These are phyloP conservation scores for Coemansia sp. DNA, from an alignment of 192 early-diverging fungal species.

Conservation along the genomic window DNA sequence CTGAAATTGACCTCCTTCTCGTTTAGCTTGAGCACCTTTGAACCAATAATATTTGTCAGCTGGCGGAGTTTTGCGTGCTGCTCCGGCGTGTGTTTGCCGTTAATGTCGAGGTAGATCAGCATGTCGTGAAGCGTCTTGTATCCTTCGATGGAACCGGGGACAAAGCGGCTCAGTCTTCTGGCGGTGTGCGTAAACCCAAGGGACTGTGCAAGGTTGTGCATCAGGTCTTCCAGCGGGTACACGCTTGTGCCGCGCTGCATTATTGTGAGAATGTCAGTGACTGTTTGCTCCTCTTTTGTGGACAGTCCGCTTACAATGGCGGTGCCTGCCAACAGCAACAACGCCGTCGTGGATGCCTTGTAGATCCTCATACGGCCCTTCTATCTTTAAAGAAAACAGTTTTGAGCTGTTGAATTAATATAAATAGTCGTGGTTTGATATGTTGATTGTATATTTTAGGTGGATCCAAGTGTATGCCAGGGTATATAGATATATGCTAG, in stretches of 20 bases:
- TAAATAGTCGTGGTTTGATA: neutral
- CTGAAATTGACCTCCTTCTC: slow-evolving; percentile 22
- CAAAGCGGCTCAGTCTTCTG: slow-evolving; percentile 26
- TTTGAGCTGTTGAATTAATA: neutral
- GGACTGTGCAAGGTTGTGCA: slow-evolving; percentile 23
- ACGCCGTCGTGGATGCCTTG: neutral
- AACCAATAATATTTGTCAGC: slow-evolving; percentile 34
- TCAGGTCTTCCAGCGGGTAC: slow-evolving; percentile 41
- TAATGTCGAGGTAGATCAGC: slow-evolving; percentile 38
- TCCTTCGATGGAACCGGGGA: slow-evolving; percentile 17
- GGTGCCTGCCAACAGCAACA: slow-evolving; percentile 13
- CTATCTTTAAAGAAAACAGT: neutral
- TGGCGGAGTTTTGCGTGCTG: slow-evolving; percentile 33
- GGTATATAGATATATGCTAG: neutral
- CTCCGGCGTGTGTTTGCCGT: slow-evolving; percentile 38
- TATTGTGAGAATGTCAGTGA: slow-evolving; percentile 29
- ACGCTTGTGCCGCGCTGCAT: slow-evolving; percentile 40
- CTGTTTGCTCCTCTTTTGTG: slow-evolving; percentile 28
- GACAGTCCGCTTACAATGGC: slow-evolving; percentile 16
- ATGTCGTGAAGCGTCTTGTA: slow-evolving; percentile 42
- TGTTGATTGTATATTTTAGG: too few relatives aligned
- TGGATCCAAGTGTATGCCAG: too few relatives aligned
- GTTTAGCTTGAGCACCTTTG: slow-evolving; percentile 32
- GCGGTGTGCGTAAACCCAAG: slow-evolving; percentile 37
- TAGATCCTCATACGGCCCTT: slow-evolving; percentile 14